These are phyloP conservation scores for Phyllostachys edulis DNA, from an alignment of 176 grass and related monocot genomes.

Conservation along the genomic window DNA sequence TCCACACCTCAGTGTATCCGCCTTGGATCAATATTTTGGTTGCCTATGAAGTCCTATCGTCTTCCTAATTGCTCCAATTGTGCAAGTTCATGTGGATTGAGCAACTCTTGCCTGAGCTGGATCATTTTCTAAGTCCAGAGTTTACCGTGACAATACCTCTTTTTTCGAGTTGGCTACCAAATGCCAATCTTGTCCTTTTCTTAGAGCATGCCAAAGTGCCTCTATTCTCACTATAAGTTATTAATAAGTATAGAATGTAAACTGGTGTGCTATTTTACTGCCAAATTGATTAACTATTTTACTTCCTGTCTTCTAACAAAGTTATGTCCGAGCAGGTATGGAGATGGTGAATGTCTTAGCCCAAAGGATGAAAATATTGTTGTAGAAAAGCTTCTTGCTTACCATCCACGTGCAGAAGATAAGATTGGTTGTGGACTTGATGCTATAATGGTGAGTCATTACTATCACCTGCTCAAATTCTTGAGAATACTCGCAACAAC, in stretches of 20 bases:
- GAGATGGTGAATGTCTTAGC: conserved; percentile 63
- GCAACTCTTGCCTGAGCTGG: not conserved
- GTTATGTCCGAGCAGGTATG: conserved; percentile 51
- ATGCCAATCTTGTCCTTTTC: not conserved
- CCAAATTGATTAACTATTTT: not conserved
- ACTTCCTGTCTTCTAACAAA: not conserved
- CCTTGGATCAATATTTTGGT: not conserved
- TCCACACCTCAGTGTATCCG: not conserved
- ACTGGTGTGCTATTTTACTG: not conserved
- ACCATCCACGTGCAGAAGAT: conserved; percentile 71
- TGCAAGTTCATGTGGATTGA: not conserved
- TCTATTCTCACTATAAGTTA: not conserved
- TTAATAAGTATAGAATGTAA: not conserved
- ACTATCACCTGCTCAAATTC: not conserved
- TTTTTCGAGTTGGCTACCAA: not conserved
- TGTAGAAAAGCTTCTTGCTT: conserved; percentile 68
- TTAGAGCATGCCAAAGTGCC: not conserved
- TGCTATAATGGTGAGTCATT: conserved; percentile 69
- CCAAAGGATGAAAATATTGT: conserved; percentile 60
- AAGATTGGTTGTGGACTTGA: conserved; percentile 90
- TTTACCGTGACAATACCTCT: too few relatives aligned
- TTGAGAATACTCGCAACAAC: not conserved
- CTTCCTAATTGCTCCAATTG: not conserved
- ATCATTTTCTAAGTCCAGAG: too few relatives aligned
- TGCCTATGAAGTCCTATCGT: not conserved